Conservation (phyloP, 164 flowering plant genomes). For the Liriodendron chinense region DNA sequence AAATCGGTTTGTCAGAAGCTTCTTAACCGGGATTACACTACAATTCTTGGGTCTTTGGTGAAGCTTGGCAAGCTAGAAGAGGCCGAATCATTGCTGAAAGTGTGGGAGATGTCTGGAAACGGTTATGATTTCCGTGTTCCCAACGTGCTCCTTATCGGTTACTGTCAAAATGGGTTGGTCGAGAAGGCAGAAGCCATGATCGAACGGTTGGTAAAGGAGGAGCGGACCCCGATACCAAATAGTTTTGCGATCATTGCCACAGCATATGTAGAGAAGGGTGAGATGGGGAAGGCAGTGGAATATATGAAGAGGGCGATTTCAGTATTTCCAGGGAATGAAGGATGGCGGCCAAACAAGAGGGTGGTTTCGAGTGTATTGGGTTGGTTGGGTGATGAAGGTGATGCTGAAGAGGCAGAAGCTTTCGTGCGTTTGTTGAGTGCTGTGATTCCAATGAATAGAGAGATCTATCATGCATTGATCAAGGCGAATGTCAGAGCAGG, state of each 20-base stretch:
- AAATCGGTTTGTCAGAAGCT: constrained; percentile 19
- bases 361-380: constrained; percentile 25
- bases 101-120: constrained; percentile 35
- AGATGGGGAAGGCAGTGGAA: constrained; percentile 39
- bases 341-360: constrained; percentile 20
- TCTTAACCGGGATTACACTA: constrained; percentile 25
- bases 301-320: constrained; percentile 36
- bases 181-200: constrained; percentile 44
- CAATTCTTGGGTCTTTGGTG: constrained; percentile 35
- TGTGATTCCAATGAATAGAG: constrained; percentile 15
- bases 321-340: constrained; percentile 15
- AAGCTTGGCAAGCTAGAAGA: constrained; percentile 47
- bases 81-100: constrained; percentile 35
- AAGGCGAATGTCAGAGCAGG: constrained; percentile 13
- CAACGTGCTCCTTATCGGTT: constrained; percentile 33
- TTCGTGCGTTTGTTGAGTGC: constrained; percentile 17
- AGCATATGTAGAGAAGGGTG: constrained; percentile 24
- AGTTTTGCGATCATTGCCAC: constrained; percentile 38
- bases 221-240: constrained; percentile 20
- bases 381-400: constrained; percentile 29
- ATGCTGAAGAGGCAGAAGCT: constrained; percentile 27
- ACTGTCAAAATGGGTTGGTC: constrained; percentile 33
- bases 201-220: constrained; percentile 21
- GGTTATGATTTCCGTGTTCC: constrained; percentile 36
- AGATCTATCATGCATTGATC: constrained; percentile 17